These are phyloP conservation scores for Penicillium bovifimosum DNA, from an alignment of 495 filamentous ascomycete genomes.

Conservation along the genomic window DNA sequence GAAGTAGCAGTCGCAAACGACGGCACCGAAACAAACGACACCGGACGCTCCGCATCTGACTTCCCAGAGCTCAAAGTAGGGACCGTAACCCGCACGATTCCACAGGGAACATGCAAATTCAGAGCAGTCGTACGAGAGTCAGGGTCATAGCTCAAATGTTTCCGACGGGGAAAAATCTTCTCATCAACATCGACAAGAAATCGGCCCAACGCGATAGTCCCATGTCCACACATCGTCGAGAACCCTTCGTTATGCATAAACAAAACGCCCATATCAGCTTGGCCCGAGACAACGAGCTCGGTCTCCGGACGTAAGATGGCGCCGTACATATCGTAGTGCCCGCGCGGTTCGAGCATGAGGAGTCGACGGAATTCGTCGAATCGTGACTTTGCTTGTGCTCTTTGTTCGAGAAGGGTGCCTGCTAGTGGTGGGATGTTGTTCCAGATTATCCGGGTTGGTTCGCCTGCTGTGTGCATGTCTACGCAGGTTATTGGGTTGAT, in stretches of 20 bases:
- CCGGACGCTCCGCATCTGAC: slow-evolving; percentile 16
- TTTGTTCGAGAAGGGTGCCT: slow-evolving; percentile 18
- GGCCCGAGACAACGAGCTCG: slow-evolving; percentile 12
- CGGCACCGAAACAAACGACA: slow-evolving; percentile 19
- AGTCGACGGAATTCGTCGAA: slow-evolving; percentile 16
- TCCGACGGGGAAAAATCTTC: slow-evolving; percentile 9
- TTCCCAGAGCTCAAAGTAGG: slow-evolving; percentile 10
- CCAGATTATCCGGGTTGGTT: slow-evolving; percentile 21
- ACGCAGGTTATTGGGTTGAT: slow-evolving; percentile 11
- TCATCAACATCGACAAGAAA: slow-evolving; percentile 21
- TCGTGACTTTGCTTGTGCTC: slow-evolving; percentile 17
- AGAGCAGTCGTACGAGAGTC: background rate
- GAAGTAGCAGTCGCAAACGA: slow-evolving; percentile 16
- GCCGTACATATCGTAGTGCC: slow-evolving; percentile 25
- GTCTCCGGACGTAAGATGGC: slow-evolving; percentile 18
- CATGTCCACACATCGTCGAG: slow-evolving; percentile 64
- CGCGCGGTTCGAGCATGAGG: slow-evolving; percentile 21
- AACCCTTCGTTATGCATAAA: slow-evolving; percentile 67
- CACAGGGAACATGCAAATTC: slow-evolving; percentile 18
- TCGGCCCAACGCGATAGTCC: slow-evolving; percentile 32
- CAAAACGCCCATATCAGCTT: slow-evolving; percentile 14
- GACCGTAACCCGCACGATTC: slow-evolving; percentile 12
- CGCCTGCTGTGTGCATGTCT: slow-evolving; percentile 25
- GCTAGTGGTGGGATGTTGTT: slow-evolving; percentile 11
- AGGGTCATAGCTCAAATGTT: slow-evolving; percentile 2